Conservation (phyloP, 345 rosid genomes). For the Eucalyptus virginea region DNA sequence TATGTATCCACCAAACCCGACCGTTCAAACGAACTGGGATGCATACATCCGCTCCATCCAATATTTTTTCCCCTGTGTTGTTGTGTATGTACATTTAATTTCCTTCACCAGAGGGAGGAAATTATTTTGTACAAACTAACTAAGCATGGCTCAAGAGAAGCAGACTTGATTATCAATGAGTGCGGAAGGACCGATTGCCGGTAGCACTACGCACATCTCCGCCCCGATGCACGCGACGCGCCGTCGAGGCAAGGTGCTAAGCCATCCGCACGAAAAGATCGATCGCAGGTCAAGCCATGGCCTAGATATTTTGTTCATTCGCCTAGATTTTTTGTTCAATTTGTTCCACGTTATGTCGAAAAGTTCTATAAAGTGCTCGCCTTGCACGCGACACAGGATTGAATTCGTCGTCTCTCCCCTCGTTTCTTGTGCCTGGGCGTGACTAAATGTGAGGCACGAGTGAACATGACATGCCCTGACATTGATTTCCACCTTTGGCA, state of each 20-base stretch:
- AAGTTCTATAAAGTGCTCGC: too few species aligned
- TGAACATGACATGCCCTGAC: neutral
- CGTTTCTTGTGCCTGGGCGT: too few species aligned
- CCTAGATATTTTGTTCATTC: constrained; percentile 1
- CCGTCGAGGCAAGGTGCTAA: constrained; percentile 7
- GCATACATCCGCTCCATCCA: neutral
- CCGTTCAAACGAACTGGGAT: neutral
- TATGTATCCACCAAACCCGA: neutral
- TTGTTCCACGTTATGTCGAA: constrained; percentile 10
- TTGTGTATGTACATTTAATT: neutral
- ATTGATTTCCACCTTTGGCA: constrained; percentile 11
- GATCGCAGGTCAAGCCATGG: neutral
- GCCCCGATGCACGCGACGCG: neutral
- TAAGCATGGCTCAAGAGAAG: neutral
- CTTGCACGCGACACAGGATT: constrained; percentile 9
- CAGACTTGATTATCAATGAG: constrained; percentile 10
- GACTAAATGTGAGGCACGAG: neutral
- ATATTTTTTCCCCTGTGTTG: neutral
- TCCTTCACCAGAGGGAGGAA: neutral
- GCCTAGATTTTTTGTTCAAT: neutral
- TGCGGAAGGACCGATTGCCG: neutral
- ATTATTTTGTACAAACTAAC: neutral
- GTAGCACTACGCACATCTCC: constrained; percentile 28
- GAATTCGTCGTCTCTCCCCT: constrained; percentile 16
- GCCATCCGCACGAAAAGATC: neutral